These are phyloP conservation scores for Leishmania arabica DNA, from an alignment of 208 protist species.

Conservation along the genomic window DNA sequence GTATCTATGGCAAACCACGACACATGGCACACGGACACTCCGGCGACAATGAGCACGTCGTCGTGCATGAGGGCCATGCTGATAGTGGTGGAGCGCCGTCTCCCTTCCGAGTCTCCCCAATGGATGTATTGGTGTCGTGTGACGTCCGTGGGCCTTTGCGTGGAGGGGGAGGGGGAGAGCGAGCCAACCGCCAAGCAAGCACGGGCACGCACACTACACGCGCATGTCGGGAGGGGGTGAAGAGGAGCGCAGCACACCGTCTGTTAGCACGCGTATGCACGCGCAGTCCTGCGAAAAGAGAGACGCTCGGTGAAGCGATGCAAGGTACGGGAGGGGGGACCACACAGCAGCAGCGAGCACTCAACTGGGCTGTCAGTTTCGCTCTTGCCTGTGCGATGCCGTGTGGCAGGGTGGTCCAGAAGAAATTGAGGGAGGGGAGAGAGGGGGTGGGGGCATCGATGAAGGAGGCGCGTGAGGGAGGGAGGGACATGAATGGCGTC, in stretches of 20 bases:
- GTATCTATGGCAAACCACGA: slow-evolving; percentile 30
- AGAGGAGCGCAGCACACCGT: neutral
- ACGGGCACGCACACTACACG: neutral
- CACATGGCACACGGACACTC: slow-evolving; percentile 27
- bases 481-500: no score
- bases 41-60: slow-evolving; percentile 11
- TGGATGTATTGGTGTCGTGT: neutral
- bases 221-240: neutral
- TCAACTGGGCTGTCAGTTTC: neutral
- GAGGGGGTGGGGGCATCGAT: neutral
- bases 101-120: neutral
- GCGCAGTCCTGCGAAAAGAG: neutral
- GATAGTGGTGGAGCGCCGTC: neutral
- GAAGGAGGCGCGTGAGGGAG: neutral
- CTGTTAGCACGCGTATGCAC: neutral
- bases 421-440: neutral
- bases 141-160: neutral
- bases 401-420: neutral
- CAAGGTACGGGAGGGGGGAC: neutral
- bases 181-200: neutral
- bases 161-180: neutral
- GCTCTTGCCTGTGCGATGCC: neutral
- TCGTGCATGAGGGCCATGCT: slow-evolving; percentile 1
- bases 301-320: neutral
- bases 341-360: neutral